Conservation (phyloP, 2,329 filamentous ascomycete genomes). For the Ceratocystis lukuohia region DNA sequence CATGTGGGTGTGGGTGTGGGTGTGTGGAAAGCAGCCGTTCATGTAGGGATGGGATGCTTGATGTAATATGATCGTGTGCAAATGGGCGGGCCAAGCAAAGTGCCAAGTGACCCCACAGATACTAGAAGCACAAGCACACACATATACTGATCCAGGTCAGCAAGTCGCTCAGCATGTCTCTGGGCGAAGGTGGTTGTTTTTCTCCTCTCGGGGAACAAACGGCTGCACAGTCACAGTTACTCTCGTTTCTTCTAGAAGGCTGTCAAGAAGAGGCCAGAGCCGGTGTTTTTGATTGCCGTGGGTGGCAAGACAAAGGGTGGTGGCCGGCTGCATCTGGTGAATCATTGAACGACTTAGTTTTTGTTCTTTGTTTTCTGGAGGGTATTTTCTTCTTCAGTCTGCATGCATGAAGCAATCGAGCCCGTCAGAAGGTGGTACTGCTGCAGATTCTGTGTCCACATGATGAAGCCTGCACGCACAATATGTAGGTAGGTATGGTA, state of each 20-base stretch:
- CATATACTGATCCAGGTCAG: not conserved
- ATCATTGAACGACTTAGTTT: not conserved
- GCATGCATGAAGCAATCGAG: not conserved
- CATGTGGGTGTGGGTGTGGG: no score
- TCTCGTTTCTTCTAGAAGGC: not conserved
- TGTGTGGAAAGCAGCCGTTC: not conserved
- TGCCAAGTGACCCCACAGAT: not conserved
- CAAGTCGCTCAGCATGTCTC: not conserved
- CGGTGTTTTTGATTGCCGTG: not conserved
- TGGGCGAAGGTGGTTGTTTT: no score
- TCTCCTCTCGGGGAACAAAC: no score
- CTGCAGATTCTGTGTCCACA: not conserved
- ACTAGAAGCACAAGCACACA: not conserved
- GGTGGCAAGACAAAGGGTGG: not conserved
- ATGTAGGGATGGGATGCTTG: not conserved
- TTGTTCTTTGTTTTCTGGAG: not conserved
- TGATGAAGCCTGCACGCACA: not conserved
- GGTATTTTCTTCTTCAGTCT: not conserved
- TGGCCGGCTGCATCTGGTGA: not conserved
- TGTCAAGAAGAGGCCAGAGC: not conserved
- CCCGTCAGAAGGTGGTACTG: not conserved
- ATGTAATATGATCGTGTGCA: conserved; percentile 1
- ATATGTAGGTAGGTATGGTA: not conserved
- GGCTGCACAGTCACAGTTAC: not conserved
- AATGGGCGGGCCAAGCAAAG: not conserved